Evolutionary conservation across 768 basidiomycete genomes (phyloP), one percentile per base, ranked within the genome.

Genomic region (Termitomyces sp.): DNA sequence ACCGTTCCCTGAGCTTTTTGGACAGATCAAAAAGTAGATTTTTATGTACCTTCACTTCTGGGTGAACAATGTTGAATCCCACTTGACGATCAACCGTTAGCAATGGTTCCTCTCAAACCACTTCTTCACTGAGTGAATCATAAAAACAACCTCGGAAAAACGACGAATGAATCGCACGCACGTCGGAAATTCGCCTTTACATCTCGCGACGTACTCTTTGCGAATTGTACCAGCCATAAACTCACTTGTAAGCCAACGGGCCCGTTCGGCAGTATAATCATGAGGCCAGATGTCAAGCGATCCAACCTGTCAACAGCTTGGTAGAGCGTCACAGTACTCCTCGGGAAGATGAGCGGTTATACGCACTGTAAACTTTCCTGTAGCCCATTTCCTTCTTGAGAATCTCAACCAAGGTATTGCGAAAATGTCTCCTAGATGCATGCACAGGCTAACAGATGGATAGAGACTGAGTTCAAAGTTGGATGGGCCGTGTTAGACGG

Each of bases 281-380:
- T 94, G 45, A 98, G 76, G 7, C 97, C 97, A 0, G 92, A 94
- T 0, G 97, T 98, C 28, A 98, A 77, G 55, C 97, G 81, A 72
- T 99, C 97, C 55, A 99, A 76, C 57, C 97, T 83, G 69, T 98
- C 98, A 22, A 94, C 89, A 58, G 96, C 96, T 98, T 68, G n/a
- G 40, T 30, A 35, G 58, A 61, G 47, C 54, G 52, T 59, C 40
- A 60, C 42, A 46, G 40, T 30, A 30, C 50, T 35, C 22, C 26
- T 53, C 43, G 18, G 43, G 26, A n/a, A 53, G 20, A 43, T 8
- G 16, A 51, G 56, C 6, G 26, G 42, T 53, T 43, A 38, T 59
- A 81, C 92, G 45, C 61, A 97, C 96, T 88, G 70, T 91, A 92
- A 13, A 86, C 85, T 69, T 90, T 90, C 48, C 84, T 75, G 61